Conservation (phyloP, 306 rosid genomes). For the Lagenaria siceraria region DNA sequence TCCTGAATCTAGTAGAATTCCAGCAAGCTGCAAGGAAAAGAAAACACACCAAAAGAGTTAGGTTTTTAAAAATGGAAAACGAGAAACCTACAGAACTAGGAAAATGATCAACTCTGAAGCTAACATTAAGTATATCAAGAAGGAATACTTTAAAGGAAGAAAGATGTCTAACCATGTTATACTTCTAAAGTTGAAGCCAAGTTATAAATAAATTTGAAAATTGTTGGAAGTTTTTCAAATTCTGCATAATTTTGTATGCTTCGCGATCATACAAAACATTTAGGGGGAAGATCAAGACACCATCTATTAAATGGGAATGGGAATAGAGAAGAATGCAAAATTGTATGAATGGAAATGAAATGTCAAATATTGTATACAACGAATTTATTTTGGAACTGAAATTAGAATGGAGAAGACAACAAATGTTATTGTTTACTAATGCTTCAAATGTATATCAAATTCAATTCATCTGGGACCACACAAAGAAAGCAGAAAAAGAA, state of each 20-base stretch:
- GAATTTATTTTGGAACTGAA: background rate
- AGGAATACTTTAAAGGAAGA: background rate
- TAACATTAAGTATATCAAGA: background rate
- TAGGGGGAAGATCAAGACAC: background rate
- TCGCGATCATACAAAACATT: background rate
- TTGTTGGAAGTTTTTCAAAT: background rate
- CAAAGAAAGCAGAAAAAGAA: background rate
- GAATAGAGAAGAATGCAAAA: background rate
- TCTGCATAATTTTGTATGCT: background rate
- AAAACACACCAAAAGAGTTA: background rate
- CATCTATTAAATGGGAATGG: background rate
- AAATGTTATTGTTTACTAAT: background rate
- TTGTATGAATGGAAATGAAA: background rate
- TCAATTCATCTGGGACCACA: background rate
- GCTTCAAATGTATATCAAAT: background rate
- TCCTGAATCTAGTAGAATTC: slow-evolving; percentile 60
- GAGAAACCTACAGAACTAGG: background rate
- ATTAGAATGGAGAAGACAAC: background rate
- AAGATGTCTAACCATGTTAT: background rate
- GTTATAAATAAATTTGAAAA: background rate
- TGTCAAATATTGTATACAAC: background rate
- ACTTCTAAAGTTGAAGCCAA: background rate
- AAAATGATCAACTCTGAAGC: background rate
- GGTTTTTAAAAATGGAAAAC: background rate
- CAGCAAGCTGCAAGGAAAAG: slow-evolving; percentile 41